Base-by-base conservation (phyloP, 176 grass and related monocot genomes). In the Thalia dealbata region DNA sequence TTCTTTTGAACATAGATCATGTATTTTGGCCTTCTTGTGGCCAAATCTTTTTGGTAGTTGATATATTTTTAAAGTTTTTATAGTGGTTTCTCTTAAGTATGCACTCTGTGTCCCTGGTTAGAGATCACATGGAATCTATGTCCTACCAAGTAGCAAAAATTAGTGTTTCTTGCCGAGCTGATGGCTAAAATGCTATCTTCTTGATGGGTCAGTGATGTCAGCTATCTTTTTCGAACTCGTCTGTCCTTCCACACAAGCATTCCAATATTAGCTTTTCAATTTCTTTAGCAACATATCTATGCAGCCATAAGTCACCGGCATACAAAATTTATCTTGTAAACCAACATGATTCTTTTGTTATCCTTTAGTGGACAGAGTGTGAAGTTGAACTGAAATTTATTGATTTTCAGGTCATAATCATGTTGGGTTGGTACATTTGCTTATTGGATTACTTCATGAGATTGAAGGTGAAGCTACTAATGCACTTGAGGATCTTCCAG, bases 381-480 rank as follows among this genome's bases (percentile, higher is more conserved):
- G 10, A 15, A 38, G 4, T 4, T 38, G 32, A 38, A 38, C 32
- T 38, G 26, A 6, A 68, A 81, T 21, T 60, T 79, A 21, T 24
- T 85, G 16, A 69, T 74, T 24, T 84, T 78, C 81, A 96, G 92
- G 92, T 32, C 92, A 96, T 80, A 96, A 96, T 75, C 89, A 96
- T 77, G 87, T 96, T 61, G 92, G 92, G 83, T 87, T 87, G 67
- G 86, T 89, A 61, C 92, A 96, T 50, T 80, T 96, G 61, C 86
- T 96, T 52, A 76, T 92, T 54, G 92, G 92, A 10, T 60, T 96
- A 65, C 84, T 92, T 84, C 80, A 84, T 68, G 89, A 92, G 77
- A 86, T 86, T 77, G 92, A 92, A 85, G 89, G 89, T 87, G 89
- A 87, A 25, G 86, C 86, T 28, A 84, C 84, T 29, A n/a, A n/a